Evolutionary conservation across 768 basidiomycete genomes (phyloP), one percentile per base, ranked within the genome.

Genomic region (Collybiopsis confluens): DNA sequence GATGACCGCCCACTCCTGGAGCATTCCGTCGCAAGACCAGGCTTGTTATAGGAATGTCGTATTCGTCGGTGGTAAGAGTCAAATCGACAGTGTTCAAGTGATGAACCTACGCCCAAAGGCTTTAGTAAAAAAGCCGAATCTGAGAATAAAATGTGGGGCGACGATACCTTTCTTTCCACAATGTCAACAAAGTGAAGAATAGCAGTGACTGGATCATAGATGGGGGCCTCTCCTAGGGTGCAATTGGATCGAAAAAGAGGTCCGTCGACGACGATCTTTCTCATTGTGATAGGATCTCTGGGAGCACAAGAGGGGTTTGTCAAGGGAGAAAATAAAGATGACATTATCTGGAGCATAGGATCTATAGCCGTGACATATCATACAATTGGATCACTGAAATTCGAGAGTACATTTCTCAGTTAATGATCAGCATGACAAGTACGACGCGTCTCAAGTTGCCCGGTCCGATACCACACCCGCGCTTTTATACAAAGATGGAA

Each of bases 141-240:
- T n/a, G 30, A 40, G 23, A 33, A 30, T 26, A n/a, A 10, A 24
- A 47, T 16, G 41, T 52, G 7, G n/a, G 9, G 35, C 51, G 21
- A 41, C 23, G 37, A 50, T 57, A 79, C 83, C 71, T 79, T 81
- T 55, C 73, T 70, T 57, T 78, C 74, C 30, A 69, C 64, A 45
- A 87, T 87, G 61, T 88, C 86, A 43, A 88, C 82, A 64, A 89
- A 87, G 66, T 88, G 85, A 35, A 88, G 63, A 23, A 70, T 74
- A 9, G 71, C 72, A 1, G 79, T 79, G 42, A 58, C 61, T 11
- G 77, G 66, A 57, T 88, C 85, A 62, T 83, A 87, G 13, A 88
- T 54, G 5, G 86, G 86, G 27, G 81, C 83, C 81, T 88, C 82
- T 50, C 85, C 85, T 23, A 87, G 68, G 13, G 69, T 76, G 57